Base-by-base conservation (phyloP, 164 flowering plant genomes). In the Amborella trichopoda region DNA sequence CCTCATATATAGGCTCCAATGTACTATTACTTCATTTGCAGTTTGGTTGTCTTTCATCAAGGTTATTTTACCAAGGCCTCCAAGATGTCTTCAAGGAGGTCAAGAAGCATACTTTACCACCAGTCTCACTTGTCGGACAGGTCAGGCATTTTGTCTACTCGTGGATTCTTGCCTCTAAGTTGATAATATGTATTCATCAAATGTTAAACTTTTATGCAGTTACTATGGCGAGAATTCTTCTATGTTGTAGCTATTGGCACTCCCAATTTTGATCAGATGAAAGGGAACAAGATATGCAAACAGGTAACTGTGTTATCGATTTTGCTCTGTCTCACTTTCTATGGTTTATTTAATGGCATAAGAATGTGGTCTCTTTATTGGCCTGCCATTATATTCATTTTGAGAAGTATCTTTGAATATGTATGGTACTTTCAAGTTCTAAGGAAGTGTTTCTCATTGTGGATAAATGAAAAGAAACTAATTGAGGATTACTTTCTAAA, bases 51-150 rank as follows among this genome's bases (percentile, higher is more conserved):
- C 79, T 89, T 14, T 89, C 95, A 62, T 82, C 93, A 54, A 84
- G 97, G 60, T 78, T 81, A 49, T 83, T 86, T 62, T 83, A 86
- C 61, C 86, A 81, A 53, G 68, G 81, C 43, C 52, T 90, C 56
- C 58, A 63, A 54, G 86, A 75, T 58, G 66, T 77, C 46, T 74
- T 77, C 58, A 76, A 69, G 44, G 64, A 51, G 46, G 78, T 67
- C 25, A 74, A 71, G 58, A 70, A 23, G 49, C 97, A 85, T 48
- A 79, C 91, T 16, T 61, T 75, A 30, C 98, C 95, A 10, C 98
- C 98, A 49, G 95, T 90, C 61, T 90, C 95, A 26, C 94, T 90
- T 64, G 66, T 62, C 56, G 97, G 97, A 28, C 95, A 86, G 91
- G 98, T 90, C 18, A 41, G 77, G 66, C 50, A 27, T 5, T 13